Percentiles rank a stretch among this genome's conserved stretches.
These are phyloP conservation scores for Mimosa bimucronata DNA, from an alignment of 306 rosid species.

Conservation along the genomic window DNA sequence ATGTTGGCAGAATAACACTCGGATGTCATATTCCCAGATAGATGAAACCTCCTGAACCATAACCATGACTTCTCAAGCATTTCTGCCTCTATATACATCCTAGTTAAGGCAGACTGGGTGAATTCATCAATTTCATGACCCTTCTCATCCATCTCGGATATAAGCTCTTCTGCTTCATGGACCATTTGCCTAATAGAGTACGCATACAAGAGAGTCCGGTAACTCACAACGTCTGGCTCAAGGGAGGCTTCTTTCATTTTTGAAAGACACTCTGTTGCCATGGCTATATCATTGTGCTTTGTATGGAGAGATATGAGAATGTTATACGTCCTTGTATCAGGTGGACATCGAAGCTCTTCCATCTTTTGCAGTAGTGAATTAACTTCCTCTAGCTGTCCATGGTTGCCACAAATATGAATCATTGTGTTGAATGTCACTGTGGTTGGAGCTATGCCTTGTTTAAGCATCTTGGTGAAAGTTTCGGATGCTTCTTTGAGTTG, in stretches of 20 bases:
- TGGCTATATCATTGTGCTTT: slow-evolving; percentile 65
- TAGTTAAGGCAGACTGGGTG: slow-evolving; percentile 89
- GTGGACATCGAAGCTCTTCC: slow-evolving; percentile 80
- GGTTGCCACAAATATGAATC: slow-evolving; percentile 92
- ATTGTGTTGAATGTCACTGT: slow-evolving; percentile 92
- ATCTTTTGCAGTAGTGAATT: slow-evolving; percentile 67
- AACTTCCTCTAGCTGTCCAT: slow-evolving; percentile 76
- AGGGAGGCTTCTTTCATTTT: slow-evolving; percentile 66
- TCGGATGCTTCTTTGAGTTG: slow-evolving; percentile 79
- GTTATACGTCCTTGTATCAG: slow-evolving; percentile 86
- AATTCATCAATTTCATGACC: slow-evolving; percentile 75
- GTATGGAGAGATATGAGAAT: slow-evolving; percentile 71
- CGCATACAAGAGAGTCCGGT: slow-evolving; percentile 89
- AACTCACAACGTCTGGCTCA: slow-evolving; percentile 73
- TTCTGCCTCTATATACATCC: slow-evolving; percentile 82
- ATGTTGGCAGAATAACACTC: slow-evolving; percentile 93
- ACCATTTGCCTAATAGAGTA: slow-evolving; percentile 87
- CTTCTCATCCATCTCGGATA: slow-evolving; percentile 70
- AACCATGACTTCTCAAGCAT: slow-evolving; percentile 73
- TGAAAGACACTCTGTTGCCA: slow-evolving; percentile 64
- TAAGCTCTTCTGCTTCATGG: slow-evolving; percentile 66
- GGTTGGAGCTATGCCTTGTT: slow-evolving; percentile 77
- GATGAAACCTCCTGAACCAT: slow-evolving; percentile 81
- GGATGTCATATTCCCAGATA: slow-evolving; percentile 68
- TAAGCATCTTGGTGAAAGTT: slow-evolving; percentile 75